Evolutionary conservation across 2,329 filamentous ascomycete species (phyloP), one percentile per base, ranked within the genome.

Genomic region (Penicillium vulpinum): DNA sequence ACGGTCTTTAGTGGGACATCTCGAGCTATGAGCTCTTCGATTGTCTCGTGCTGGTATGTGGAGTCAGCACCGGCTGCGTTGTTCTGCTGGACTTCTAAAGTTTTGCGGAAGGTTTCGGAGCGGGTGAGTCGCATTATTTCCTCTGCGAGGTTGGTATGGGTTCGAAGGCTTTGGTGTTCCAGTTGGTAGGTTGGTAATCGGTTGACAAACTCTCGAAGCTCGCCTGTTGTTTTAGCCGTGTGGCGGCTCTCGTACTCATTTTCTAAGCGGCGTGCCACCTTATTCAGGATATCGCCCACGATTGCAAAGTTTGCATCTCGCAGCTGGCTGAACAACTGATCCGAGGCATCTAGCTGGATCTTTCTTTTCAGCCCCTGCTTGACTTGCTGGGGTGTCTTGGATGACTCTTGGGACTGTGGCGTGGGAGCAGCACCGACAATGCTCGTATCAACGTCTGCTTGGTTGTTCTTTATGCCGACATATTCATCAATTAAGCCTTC

Each of bases 261-360:
- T 68, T 89, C 90, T 24, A 99, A 80, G 13, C 93, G 87, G 29
- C 92, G 87, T 5, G 94, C 95, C 13, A 95, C 90, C 72, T 92
- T 93, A 74, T 97, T 96, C 59, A 99, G 81, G 9, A 95, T 79
- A 51, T 86, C 88, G 15, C 94, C 94, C 38, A 99, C 92, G 53
- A 96, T 92, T 35, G 92, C 93, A 73, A 97, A 99, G 72, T 99
- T 99, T 39, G 90, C 87, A 72, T 97, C 91, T 54, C 93, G 87
- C 4, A 99, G 81, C 64, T 95, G 89, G 46, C 88, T 87, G 71
- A 93, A 99, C 11, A 99, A 81, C 62, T 90, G 89, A 72, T 99
- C 95, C 15, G 88, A 91, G 3, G 90, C 90, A 72, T 97, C 93
- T 1, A 99, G 83, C 67, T 90, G 85, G 44, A 99, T 88, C 67